phyloP scores from a whole-genome alignment of 805 yeast species.

The Teunomyces kruisii region DNA sequence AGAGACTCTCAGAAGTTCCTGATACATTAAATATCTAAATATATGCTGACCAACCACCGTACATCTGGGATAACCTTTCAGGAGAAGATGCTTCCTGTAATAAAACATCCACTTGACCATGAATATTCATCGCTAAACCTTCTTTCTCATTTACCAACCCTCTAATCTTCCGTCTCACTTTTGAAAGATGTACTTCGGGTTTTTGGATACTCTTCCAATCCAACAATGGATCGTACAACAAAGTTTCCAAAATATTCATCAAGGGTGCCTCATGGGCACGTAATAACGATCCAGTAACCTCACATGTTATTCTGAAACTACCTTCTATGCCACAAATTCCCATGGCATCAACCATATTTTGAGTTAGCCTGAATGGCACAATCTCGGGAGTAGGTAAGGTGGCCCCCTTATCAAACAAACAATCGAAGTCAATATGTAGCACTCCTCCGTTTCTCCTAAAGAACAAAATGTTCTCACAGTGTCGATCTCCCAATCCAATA shows the following conservation, averaged over 20 bases:
- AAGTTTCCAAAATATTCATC: conserved; percentile 89
- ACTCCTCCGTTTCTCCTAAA: conserved; percentile 73
- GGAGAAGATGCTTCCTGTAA: conserved; percentile 77
- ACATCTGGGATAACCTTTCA: conserved; percentile 79
- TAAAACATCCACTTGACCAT: conserved; percentile 88
- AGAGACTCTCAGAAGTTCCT: background rate
- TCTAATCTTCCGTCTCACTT: conserved; percentile 75
- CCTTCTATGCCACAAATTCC: conserved; percentile 92
- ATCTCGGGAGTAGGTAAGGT: conserved; percentile 79
- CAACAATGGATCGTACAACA: conserved; percentile 87
- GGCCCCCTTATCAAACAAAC: conserved; percentile 85
- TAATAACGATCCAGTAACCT: conserved; percentile 71
- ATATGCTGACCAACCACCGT: conserved; percentile 80
- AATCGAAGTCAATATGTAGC: conserved; percentile 94
- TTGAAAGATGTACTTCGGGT: conserved; percentile 69
- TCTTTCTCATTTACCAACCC: conserved; percentile 79
- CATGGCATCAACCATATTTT: conserved; percentile 83
- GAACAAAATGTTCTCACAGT: conserved; percentile 85
- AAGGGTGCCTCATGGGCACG: conserved; percentile 78
- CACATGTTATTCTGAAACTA: conserved; percentile 79
- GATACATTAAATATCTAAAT: conserved; percentile 13
- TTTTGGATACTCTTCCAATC: conserved; percentile 60
- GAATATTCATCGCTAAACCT: conserved; percentile 83
- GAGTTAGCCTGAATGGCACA: conserved; percentile 91
- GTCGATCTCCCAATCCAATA: conserved; percentile 94